These are phyloP conservation scores for Arabis hirsuta DNA, from an alignment of 345 rosid species.

Conservation along the genomic window DNA sequence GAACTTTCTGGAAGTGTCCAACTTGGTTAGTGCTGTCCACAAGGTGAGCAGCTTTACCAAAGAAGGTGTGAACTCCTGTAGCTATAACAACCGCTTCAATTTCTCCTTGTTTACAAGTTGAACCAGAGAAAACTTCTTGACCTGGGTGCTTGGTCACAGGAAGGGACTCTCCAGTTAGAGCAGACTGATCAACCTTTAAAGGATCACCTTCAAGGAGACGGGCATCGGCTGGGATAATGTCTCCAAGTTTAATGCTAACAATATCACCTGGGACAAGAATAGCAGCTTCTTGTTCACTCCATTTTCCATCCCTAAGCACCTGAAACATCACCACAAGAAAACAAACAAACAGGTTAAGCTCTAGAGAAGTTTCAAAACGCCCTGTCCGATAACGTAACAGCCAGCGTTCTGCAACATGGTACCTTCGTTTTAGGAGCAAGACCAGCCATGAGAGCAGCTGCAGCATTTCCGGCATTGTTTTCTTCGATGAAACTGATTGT, in stretches of 20 bases:
- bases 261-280: conserved; percentile 51
- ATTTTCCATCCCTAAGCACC: conserved; percentile 53
- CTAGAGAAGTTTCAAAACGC: neutral
- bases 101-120: conserved; percentile 53
- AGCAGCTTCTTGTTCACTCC: conserved; percentile 53
- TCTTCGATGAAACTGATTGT: conserved; percentile 51
- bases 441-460: conserved; percentile 53
- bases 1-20: conserved; percentile 53
- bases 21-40: conserved; percentile 53
- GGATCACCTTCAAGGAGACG: conserved; percentile 92
- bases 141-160: conserved; percentile 55
- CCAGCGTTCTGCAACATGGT: neutral
- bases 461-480: conserved; percentile 51
- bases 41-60: conserved; percentile 53
- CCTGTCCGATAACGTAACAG: neutral
- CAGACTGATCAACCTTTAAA: conserved; percentile 84
- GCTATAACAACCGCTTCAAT: conserved; percentile 50
- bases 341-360: conserved; percentile 25
- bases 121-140: conserved; percentile 51
- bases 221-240: conserved; percentile 88
- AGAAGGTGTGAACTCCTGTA: conserved; percentile 50
- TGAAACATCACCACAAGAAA: conserved; percentile 31
- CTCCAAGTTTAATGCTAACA: conserved; percentile 75
- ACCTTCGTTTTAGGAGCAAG: conserved; percentile 52
- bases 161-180: conserved; percentile 88